Conservation (phyloP, 495 filamentous ascomycete genomes). For the Bathelium albidoporum region DNA sequence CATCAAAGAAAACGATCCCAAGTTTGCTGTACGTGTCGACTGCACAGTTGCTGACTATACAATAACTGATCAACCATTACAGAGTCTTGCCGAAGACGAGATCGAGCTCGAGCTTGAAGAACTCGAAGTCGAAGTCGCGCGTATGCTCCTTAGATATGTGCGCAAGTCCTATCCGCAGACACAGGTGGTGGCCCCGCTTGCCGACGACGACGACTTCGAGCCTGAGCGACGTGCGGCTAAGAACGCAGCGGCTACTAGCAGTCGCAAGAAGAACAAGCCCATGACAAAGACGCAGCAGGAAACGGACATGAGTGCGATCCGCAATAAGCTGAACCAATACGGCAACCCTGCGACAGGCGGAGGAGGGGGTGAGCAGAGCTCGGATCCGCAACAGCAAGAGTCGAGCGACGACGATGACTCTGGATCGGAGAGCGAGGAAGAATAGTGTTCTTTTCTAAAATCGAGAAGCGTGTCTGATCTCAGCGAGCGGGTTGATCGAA, state of each 20-base stretch:
- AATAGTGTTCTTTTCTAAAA: constrained; percentile 17
- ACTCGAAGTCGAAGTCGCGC: constrained; percentile 61
- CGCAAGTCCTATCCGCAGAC: constrained; percentile 38
- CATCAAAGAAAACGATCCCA: constrained; percentile 76
- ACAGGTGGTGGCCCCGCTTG: constrained; percentile 11
- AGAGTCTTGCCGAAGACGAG: constrained; percentile 69
- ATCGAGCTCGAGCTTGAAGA: constrained; percentile 87
- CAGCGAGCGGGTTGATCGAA: too few relatives aligned
- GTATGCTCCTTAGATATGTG: constrained; percentile 66
- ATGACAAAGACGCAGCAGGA: constrained; percentile 96
- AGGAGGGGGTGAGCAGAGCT: constrained; percentile 19
- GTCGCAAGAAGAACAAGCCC: constrained; percentile 95
- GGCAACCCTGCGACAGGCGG: not conserved
- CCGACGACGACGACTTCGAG: constrained; percentile 33
- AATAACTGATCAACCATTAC: constrained; percentile 9
- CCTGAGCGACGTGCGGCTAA: constrained; percentile 34
- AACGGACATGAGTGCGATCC: constrained; percentile 69
- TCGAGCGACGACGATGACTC: constrained; percentile 28
- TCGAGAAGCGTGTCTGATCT: too few relatives aligned
- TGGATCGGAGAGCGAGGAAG: constrained; percentile 31
- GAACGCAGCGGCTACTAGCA: constrained; percentile 38
- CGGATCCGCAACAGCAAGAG: constrained; percentile 24
- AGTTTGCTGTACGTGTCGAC: constrained; percentile 47
- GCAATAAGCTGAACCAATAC: constrained; percentile 40
- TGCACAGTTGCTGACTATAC: not conserved